A percentile compares a stretch with the other conserved stretches of the same genome.
These are phyloP conservation scores for Colletotrichum limetticola DNA, from an alignment of 2,329 filamentous ascomycete species.

Conservation along the genomic window DNA sequence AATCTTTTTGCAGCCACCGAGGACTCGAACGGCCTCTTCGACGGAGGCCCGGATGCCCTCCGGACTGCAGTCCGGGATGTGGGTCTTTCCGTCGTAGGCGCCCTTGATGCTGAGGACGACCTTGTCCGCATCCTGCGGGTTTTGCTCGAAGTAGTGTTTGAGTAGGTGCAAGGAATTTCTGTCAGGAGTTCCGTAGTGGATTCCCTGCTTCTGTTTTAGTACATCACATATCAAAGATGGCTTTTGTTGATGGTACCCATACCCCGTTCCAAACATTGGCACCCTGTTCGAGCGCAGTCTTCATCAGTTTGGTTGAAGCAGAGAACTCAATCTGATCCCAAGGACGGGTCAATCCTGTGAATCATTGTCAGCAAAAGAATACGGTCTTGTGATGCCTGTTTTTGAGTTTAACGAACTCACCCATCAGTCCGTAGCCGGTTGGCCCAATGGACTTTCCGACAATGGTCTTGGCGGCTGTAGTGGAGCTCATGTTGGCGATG, in stretches of 20 bases:
- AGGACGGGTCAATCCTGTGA: too few relatives aligned
- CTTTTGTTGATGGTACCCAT: neutral
- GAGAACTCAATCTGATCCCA: slow-evolving; percentile 1
- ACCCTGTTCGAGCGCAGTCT: slow-evolving; percentile 31
- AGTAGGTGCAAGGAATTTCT: slow-evolving; percentile 63
- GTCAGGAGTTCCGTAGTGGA: slow-evolving; percentile 60
- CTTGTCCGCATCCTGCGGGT: slow-evolving; percentile 66
- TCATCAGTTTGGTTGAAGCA: slow-evolving; percentile 22
- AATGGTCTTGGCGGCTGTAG: too few relatives aligned
- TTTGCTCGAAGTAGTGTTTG: slow-evolving; percentile 63
- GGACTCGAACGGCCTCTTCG: too few relatives aligned
- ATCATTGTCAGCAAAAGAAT: too few relatives aligned
- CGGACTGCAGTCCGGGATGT: slow-evolving; percentile 48
- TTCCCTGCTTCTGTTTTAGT: neutral
- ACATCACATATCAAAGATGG: neutral
- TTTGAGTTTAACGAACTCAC: slow-evolving; percentile 1
- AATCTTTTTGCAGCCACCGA: slow-evolving; percentile 57
- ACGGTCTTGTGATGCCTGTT: neutral
- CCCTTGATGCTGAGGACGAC: slow-evolving; percentile 68
- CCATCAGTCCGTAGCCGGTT: neutral
- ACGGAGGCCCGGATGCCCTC: too few relatives aligned
- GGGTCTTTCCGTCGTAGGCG: slow-evolving; percentile 44
- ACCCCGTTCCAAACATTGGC: slow-evolving; percentile 35
- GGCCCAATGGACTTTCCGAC: neutral
- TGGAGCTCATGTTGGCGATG: too few relatives aligned